Evolutionary conservation across 1,284 basidiomycete species (phyloP).

Genomic region (Vanrija pseudolonga): DNA sequence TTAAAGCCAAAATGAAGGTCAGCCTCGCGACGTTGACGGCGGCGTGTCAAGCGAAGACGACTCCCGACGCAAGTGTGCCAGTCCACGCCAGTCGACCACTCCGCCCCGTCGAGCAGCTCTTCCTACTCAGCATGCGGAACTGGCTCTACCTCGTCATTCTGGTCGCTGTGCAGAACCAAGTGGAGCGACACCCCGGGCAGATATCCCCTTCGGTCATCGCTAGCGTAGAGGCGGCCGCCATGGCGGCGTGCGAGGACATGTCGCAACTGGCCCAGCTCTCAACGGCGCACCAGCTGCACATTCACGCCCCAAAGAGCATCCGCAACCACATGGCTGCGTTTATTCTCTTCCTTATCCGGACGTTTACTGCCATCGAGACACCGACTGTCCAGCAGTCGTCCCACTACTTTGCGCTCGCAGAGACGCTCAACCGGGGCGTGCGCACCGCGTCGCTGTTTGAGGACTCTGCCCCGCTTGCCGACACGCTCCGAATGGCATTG

Average conservation of each 20-base stretch:
- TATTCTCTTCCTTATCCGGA: conserved; percentile 2
- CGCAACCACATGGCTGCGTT: conserved; percentile 14
- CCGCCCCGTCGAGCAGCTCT: conserved; percentile 1
- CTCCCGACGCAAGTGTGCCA: neutral
- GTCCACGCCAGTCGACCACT: neutral
- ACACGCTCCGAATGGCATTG: conserved; percentile 5
- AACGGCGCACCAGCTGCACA: conserved; percentile 3
- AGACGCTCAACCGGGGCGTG: conserved; percentile 8
- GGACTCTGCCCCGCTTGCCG: conserved; percentile 4
- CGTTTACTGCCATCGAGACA: neutral
- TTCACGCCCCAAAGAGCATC: neutral
- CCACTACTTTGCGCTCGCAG: conserved; percentile 5
- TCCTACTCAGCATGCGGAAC: conserved; percentile 6
- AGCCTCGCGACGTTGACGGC: neutral
- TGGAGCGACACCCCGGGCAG: neutral
- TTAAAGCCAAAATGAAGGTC: neutral
- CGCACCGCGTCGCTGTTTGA: neutral
- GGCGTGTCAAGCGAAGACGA: neutral
- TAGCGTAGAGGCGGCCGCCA: neutral
- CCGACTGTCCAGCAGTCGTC: conserved; percentile 1
- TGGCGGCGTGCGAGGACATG: conserved; percentile 9
- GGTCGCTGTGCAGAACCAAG: conserved; percentile 5
- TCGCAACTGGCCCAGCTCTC: neutral
- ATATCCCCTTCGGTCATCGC: neutral
- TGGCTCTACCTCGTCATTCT: conserved; percentile 10